A percentile compares a stretch with the other conserved stretches of the same genome.
These are phyloP conservation scores for Lupinus albus DNA, from an alignment of 306 rosid genomes.

Conservation along the genomic window DNA sequence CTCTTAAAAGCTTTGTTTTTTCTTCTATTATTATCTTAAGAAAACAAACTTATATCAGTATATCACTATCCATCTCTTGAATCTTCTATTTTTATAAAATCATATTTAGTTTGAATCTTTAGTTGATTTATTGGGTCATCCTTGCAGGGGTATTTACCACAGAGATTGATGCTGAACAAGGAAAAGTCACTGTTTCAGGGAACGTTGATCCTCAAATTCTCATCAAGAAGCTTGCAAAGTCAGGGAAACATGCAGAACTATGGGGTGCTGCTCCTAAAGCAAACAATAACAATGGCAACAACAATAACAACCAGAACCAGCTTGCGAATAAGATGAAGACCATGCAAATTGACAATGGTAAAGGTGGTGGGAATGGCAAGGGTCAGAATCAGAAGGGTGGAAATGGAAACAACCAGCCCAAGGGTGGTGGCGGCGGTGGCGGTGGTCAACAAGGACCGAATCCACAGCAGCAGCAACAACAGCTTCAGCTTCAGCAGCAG, in stretches of 20 bases:
- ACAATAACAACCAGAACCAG: constrained; percentile 38
- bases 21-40: neutral
- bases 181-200: constrained; percentile 86
- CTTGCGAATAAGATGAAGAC: constrained; percentile 56
- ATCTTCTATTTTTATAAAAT: neutral
- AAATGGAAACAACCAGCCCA: constrained; percentile 53
- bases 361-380: constrained; percentile 49
- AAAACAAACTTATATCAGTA: neutral
- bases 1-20: neutral
- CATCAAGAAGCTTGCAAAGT: constrained; percentile 82
- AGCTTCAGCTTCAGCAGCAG: constrained; percentile 39
- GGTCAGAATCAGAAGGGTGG: constrained; percentile 53
- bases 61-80: neutral
- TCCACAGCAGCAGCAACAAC: constrained; percentile 39
- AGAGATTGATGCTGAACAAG: constrained; percentile 88
- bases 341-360: constrained; percentile 57
- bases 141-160: constrained; percentile 73
- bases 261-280: constrained; percentile 71
- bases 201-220: constrained; percentile 80
- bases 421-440: constrained; percentile 58
- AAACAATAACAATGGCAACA: constrained; percentile 41
- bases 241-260: constrained; percentile 86
- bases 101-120: constrained; percentile 4
- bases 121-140: neutral
- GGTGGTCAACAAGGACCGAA: constrained; percentile 42